Evolutionary conservation across 768 basidiomycete genomes (phyloP), one percentile per base, ranked within the genome.

Genomic region (Chiua virens): DNA sequence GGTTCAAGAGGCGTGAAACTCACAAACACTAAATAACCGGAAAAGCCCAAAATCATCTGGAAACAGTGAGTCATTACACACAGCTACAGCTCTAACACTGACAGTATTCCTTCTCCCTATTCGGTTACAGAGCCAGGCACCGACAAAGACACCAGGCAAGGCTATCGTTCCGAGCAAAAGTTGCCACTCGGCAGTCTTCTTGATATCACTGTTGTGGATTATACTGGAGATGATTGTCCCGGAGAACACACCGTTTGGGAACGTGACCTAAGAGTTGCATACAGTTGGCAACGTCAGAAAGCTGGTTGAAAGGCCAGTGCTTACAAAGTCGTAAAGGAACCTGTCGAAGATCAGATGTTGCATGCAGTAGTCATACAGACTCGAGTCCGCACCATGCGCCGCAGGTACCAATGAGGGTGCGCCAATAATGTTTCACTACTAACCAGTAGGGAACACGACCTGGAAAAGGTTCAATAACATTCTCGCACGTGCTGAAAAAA

Each of bases 161-260:
- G 85, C 76, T 49, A 87, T 76, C 13, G 76, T 59, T 18, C 80
- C 81, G 5, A 87, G 75, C 3, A 87, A 71, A n/a, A 87, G 76
- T 58, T 86, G 85, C 74, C 78, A 87, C 64, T 87, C 85, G 3
- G 85, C 85, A 3, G 80, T 88, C 49, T 66, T 53, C 61, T 81
- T 83, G 64, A 84, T 75, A 58, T 76, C 72, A 5, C 73, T 72
- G 36, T 77, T 61, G 42, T 80, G 76, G 39, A 87, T 83, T 27
- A 89, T 79, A 42, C 78, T 80, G 5, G 84, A 77, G 27, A 89
- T 86, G 50, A 87, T 87, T 4, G 80, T 78, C 8, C 80, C 80
- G 25, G 79, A 80, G 69, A 86, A 87, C 5, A 86, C 80, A 17
- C 85, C 84, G 56, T 87, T 87, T 1, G 85, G 87, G 64, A 86